phyloP scores from a whole-genome alignment of 495 filamentous ascomycete species.

The Tetracladium marchalianum region DNA sequence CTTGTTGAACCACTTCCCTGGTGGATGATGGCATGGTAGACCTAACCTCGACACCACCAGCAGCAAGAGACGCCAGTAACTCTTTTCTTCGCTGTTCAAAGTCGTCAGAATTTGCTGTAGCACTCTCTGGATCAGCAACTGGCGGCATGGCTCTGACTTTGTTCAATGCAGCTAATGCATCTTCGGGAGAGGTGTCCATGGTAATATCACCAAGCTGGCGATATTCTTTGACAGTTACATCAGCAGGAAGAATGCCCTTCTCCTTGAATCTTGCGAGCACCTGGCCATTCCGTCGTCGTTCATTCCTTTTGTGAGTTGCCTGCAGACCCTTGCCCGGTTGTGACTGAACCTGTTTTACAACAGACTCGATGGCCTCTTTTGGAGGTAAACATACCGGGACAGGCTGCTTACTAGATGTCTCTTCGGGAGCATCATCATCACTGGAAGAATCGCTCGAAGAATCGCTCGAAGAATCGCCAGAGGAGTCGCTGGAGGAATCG shows the following conservation, averaged over 20 bases:
- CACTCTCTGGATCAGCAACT: not conserved
- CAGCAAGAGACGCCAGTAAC: slow-evolving; percentile 38
- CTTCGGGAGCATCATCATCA: slow-evolving; percentile 15
- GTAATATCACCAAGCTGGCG: slow-evolving; percentile 21
- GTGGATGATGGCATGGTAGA: not conserved
- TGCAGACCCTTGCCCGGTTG: slow-evolving; percentile 31
- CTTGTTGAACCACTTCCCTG: not conserved
- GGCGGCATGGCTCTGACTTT: slow-evolving; percentile 14
- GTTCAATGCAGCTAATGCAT: slow-evolving; percentile 9
- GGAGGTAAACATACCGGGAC: not conserved
- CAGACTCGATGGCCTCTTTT: not conserved
- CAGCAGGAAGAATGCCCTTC: slow-evolving; percentile 34
- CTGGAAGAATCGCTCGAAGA: slow-evolving; percentile 19
- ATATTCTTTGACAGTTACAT: slow-evolving; percentile 39
- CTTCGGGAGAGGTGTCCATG: slow-evolving; percentile 16
- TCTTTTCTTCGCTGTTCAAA: slow-evolving; percentile 42
- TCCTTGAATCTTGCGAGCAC: slow-evolving; percentile 38
- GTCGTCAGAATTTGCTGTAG: slow-evolving; percentile 21
- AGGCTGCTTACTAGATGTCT: slow-evolving; percentile 12
- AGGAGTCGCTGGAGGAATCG: not conserved
- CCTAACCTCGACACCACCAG: slow-evolving; percentile 42
- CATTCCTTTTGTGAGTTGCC: slow-evolving; percentile 44
- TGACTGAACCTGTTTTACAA: not conserved
- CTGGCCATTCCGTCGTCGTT: slow-evolving; percentile 37
- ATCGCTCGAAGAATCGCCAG: slow-evolving; percentile 6